Percentiles rank a stretch among this genome's conserved stretches.
These are phyloP conservation scores for Hypomontagnella submonticulosa DNA, from an alignment of 495 filamentous ascomycete genomes.

Conservation along the genomic window DNA sequence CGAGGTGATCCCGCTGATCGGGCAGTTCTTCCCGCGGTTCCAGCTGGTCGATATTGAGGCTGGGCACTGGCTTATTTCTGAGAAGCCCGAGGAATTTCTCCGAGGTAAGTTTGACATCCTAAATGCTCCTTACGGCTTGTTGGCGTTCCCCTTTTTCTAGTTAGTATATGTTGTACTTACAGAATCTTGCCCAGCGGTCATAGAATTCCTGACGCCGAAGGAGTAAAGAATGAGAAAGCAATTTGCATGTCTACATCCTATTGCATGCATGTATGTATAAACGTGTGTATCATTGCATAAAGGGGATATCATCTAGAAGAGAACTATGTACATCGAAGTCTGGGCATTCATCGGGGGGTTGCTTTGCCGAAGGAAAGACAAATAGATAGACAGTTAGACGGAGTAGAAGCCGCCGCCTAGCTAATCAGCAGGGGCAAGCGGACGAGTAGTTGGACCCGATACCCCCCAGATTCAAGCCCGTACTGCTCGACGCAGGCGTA, in stretches of 20 bases:
- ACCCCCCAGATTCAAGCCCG: conserved; percentile 33
- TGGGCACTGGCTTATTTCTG: conserved; percentile 95
- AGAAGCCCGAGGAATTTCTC: conserved; percentile 88
- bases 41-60: conserved; percentile 82
- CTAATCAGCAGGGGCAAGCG: conserved; percentile 40
- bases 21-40: conserved; percentile 88
- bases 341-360: conserved; percentile 28
- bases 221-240: conserved; percentile 50
- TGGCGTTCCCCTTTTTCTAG: background rate
- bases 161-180: conserved; percentile 22
- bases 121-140: background rate
- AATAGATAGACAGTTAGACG: background rate
- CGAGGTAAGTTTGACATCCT: conserved; percentile 65
- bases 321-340: conserved; percentile 36
- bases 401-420: conserved; percentile 1
- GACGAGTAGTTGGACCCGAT: conserved; percentile 34
- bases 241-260: conserved; percentile 4
- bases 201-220: conserved; percentile 70
- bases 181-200: conserved; percentile 59
- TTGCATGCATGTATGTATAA: too few species aligned
- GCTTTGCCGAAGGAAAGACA: conserved; percentile 17
- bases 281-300: conserved; percentile 28
- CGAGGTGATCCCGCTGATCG: conserved; percentile 86
- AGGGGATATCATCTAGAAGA: conserved; percentile 45
- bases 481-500: conserved; percentile 23